Conservation (phyloP, 2,329 filamentous ascomycete genomes). For the Calonectria pseudoturangicola region DNA sequence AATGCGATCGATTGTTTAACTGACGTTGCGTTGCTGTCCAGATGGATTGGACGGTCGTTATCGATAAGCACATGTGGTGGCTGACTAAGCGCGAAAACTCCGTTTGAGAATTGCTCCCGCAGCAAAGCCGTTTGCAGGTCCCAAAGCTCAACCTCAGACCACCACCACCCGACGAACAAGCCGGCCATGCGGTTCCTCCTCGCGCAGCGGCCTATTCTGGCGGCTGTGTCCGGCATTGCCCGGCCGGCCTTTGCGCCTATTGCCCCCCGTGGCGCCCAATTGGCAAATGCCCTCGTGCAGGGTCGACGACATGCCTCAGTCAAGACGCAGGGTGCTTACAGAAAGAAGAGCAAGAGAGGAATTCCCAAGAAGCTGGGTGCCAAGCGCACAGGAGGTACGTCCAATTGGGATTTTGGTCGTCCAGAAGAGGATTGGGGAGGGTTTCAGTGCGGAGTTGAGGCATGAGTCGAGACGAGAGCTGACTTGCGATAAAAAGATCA, state of each 20-base stretch:
- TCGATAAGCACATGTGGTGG: slow-evolving; percentile 50
- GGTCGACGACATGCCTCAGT: slow-evolving; percentile 74
- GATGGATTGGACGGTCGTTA: slow-evolving; percentile 46
- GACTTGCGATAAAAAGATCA: slow-evolving; percentile 75
- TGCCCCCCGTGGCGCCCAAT: slow-evolving; percentile 53
- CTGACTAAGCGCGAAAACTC: slow-evolving; percentile 57
- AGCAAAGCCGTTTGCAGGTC: slow-evolving; percentile 41
- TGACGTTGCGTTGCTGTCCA: slow-evolving; percentile 51
- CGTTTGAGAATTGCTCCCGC: slow-evolving; percentile 47
- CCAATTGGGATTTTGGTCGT: not conserved
- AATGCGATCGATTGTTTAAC: slow-evolving; percentile 21
- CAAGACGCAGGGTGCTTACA: slow-evolving; percentile 82
- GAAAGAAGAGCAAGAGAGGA: slow-evolving; percentile 75
- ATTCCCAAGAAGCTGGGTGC: slow-evolving; percentile 91
- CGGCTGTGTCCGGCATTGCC: slow-evolving; percentile 60
- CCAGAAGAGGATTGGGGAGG: not conserved
- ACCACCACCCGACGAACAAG: slow-evolving; percentile 58
- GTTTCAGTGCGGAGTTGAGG: not conserved
- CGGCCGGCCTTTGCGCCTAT: slow-evolving; percentile 50
- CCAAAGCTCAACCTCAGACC: slow-evolving; percentile 56
- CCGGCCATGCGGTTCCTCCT: slow-evolving; percentile 67
- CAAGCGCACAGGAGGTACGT: slow-evolving; percentile 90
- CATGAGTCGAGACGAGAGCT: slow-evolving; percentile 32
- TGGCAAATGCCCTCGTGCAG: slow-evolving; percentile 65
- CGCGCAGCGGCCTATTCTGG: slow-evolving; percentile 67